Conservation (phyloP, 2,329 filamentous ascomycete species). For the Talaromyces marneffei region DNA sequence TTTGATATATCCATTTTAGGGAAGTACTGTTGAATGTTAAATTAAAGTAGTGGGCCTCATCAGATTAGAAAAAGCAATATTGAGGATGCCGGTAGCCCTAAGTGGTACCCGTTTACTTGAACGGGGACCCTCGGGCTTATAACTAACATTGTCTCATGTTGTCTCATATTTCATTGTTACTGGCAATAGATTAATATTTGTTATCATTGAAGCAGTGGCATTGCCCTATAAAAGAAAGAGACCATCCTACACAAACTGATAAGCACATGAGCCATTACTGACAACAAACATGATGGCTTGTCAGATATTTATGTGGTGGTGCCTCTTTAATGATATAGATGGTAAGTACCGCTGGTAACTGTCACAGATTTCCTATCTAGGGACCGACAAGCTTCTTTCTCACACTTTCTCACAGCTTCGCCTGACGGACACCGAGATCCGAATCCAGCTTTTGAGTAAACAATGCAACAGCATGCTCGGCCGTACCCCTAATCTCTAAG, state of each 20-base stretch:
- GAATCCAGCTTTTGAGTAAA: not conserved
- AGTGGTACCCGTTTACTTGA: not conserved
- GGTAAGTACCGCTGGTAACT: too few species aligned
- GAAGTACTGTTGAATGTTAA: not conserved
- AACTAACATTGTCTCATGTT: not conserved
- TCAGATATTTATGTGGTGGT: not conserved
- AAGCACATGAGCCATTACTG: not conserved
- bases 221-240: not conserved
- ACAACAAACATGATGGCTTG: too few species aligned
- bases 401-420: slow-evolving; percentile 3
- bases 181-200: too few species aligned
- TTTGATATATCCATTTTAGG: not conserved
- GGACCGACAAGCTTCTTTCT: not conserved
- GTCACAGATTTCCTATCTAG: not conserved
- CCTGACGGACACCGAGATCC: not conserved
- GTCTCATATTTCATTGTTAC: not conserved
- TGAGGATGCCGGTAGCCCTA: not conserved
- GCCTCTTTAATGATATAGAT: not conserved
- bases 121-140: not conserved
- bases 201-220: not conserved
- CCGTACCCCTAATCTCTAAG: slow-evolving; percentile 11
- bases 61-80: not conserved
- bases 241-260: not conserved
- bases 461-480: slow-evolving; percentile 12
- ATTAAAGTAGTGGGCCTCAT: not conserved